Percentiles rank a stretch among this genome's conserved stretches.
Evolutionary conservation across 768 basidiomycete species (phyloP).

Genomic region (Suillus occidentalis): DNA sequence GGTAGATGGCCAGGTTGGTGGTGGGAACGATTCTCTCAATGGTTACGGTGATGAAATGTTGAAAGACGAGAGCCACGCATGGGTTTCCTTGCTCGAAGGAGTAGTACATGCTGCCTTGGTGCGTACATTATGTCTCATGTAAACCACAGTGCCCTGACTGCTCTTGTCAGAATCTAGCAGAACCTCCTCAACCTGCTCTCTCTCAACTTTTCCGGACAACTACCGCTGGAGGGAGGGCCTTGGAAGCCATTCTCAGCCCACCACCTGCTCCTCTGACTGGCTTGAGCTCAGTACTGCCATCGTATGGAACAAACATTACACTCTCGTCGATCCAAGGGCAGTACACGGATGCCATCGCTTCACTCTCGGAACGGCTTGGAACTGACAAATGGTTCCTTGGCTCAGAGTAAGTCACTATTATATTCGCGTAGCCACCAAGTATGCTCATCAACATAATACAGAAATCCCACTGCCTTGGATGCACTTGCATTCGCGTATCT

Average conservation of each 20-base stretch:
- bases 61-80: constrained; percentile 76
- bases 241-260: constrained; percentile 56
- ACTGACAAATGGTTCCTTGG: constrained; percentile 81
- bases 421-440: neutral
- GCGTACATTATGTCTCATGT: constrained; percentile 22
- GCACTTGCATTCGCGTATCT: constrained; percentile 83
- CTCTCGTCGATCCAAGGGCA: constrained; percentile 49
- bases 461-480: constrained; percentile 76
- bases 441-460: constrained; percentile 28
- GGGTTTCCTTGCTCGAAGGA: constrained; percentile 78
- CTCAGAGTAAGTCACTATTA: constrained; percentile 51
- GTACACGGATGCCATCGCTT: constrained; percentile 69
- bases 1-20: constrained; percentile 56
- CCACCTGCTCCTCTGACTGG: constrained; percentile 74
- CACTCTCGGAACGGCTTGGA: constrained; percentile 74
- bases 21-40: constrained; percentile 49
- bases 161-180: constrained; percentile 43
- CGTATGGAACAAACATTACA: constrained; percentile 58
- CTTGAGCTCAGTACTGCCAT: constrained; percentile 60
- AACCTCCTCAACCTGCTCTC: constrained; percentile 39
- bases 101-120: constrained; percentile 77
- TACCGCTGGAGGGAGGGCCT: constrained; percentile 24
- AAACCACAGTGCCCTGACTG: constrained; percentile 10
- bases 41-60: constrained; percentile 63
- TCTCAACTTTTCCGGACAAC: constrained; percentile 41